These are phyloP conservation scores for Lactuca saligna DNA, from an alignment of 129 eudicot species.

Conservation along the genomic window DNA sequence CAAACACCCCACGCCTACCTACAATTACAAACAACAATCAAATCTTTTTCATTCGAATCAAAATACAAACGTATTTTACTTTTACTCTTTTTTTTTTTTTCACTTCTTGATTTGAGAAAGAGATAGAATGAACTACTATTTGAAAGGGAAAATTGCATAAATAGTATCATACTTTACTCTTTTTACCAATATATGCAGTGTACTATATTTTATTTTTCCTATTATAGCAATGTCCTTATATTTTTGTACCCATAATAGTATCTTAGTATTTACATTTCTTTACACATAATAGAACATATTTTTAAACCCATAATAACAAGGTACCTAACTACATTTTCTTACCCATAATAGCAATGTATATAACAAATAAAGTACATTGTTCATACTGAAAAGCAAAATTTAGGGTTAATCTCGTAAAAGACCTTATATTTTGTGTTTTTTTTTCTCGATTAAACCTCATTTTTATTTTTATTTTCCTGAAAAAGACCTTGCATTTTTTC, in stretches of 20 bases:
- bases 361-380: background rate
- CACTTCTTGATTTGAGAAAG: too few species aligned
- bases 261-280: background rate
- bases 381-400: too few species aligned
- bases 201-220: background rate
- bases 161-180: slow-evolving; percentile 1
- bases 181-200: background rate
- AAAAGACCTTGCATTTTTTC: too few species aligned
- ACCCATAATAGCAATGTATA: background rate
- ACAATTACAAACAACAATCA: slow-evolving; percentile 22
- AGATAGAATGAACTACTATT: too few species aligned
- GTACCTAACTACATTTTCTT: too few species aligned
- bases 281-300: background rate
- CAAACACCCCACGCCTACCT: slow-evolving; percentile 98
- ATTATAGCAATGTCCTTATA: background rate
- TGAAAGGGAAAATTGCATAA: too few species aligned
- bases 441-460: too few species aligned
- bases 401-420: too few species aligned
- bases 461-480: too few species aligned
- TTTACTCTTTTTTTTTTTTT: background rate
- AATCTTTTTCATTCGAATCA: too few species aligned
- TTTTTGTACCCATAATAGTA: too few species aligned
- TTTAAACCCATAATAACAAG: background rate
- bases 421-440: too few species aligned
- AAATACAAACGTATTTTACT: slow-evolving; percentile 1